These are phyloP conservation scores for Botryobasidium botryosum DNA, from an alignment of 768 basidiomycete species.

Conservation along the genomic window DNA sequence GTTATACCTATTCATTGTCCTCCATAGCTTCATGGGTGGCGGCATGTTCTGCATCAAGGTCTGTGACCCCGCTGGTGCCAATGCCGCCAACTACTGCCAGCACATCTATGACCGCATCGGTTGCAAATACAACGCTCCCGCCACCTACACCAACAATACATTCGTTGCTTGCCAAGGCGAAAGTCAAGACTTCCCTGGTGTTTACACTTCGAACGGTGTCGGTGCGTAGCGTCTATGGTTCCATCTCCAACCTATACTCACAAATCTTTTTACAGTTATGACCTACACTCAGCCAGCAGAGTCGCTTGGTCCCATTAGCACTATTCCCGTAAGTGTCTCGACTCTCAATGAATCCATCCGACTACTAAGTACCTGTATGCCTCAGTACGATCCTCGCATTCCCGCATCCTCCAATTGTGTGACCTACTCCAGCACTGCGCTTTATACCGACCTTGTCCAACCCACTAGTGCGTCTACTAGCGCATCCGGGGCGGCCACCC, in stretches of 20 bases:
- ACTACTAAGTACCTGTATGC: not conserved
- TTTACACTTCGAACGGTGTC: slow-evolving; percentile 13
- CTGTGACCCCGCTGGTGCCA: slow-evolving; percentile 41
- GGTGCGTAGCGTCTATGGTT: slow-evolving; percentile 5
- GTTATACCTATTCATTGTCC: slow-evolving; percentile 1
- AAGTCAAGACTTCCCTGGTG: slow-evolving; percentile 12
- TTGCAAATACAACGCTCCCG: slow-evolving; percentile 55
- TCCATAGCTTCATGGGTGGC: slow-evolving; percentile 52
- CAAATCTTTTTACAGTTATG: not conserved
- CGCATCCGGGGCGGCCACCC: slow-evolving; percentile 19
- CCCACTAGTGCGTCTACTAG: slow-evolving; percentile 7
- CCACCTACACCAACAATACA: slow-evolving; percentile 18
- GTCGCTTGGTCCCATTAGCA: slow-evolving; percentile 11
- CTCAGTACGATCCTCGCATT: slow-evolving; percentile 8
- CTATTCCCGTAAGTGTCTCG: slow-evolving; percentile 10
- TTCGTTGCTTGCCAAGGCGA: slow-evolving; percentile 15
- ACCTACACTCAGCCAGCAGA: slow-evolving; percentile 15
- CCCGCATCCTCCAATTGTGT: slow-evolving; percentile 18
- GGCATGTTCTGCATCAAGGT: slow-evolving; percentile 50
- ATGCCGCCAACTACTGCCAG: slow-evolving; percentile 40
- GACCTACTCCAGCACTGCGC: slow-evolving; percentile 11
- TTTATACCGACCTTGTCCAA: slow-evolving; percentile 8
- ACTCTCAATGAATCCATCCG: not conserved
- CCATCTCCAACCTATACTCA: not conserved
- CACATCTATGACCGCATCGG: slow-evolving; percentile 66